Evolutionary conservation across 805 yeast genomes (phyloP).

Genomic region (Ogataea pilisensis): DNA sequence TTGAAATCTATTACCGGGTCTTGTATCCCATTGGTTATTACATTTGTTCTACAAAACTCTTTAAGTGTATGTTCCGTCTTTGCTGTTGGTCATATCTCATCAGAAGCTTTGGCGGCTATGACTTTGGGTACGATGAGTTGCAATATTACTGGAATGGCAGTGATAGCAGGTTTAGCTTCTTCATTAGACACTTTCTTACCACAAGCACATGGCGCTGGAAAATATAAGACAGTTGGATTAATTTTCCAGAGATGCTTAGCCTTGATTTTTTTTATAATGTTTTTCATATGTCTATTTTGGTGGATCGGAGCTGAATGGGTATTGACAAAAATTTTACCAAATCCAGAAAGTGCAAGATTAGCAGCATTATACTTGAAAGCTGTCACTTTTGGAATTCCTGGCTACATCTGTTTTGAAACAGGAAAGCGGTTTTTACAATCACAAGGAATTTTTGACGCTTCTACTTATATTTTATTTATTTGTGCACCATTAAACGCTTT

Average conservation of each 20-base stretch:
- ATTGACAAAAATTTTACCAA: slow-evolving; percentile 40
- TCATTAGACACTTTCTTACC: slow-evolving; percentile 75
- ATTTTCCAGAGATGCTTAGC: slow-evolving; percentile 65
- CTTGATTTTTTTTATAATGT: slow-evolving; percentile 43
- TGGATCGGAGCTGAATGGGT: slow-evolving; percentile 48
- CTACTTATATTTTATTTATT: slow-evolving; percentile 61
- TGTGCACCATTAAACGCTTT: slow-evolving; percentile 75
- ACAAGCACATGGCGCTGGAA: slow-evolving; percentile 70
- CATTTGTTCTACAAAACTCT: slow-evolving; percentile 68
- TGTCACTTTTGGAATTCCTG: slow-evolving; percentile 65
- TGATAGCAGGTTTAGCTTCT: slow-evolving; percentile 73
- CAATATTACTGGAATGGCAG: slow-evolving; percentile 68
- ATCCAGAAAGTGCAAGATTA: slow-evolving; percentile 40
- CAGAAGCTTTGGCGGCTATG: slow-evolving; percentile 69
- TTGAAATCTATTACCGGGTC: slow-evolving; percentile 34
- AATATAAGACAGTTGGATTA: slow-evolving; percentile 61
- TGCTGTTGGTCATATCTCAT: slow-evolving; percentile 71
- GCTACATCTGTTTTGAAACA: slow-evolving; percentile 59
- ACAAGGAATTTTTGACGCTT: slow-evolving; percentile 77
- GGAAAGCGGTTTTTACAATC: slow-evolving; percentile 71
- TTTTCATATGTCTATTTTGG: slow-evolving; percentile 63
- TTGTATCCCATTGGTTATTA: slow-evolving; percentile 57
- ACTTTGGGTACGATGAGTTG: slow-evolving; percentile 76
- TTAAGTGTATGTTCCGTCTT: slow-evolving; percentile 74
- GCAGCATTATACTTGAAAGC: slow-evolving; percentile 58